A percentile compares a stretch with the other conserved stretches of the same genome.
phyloP scores from a whole-genome alignment of 176 grass and related monocot genomes.

The Oryza officinalis region DNA sequence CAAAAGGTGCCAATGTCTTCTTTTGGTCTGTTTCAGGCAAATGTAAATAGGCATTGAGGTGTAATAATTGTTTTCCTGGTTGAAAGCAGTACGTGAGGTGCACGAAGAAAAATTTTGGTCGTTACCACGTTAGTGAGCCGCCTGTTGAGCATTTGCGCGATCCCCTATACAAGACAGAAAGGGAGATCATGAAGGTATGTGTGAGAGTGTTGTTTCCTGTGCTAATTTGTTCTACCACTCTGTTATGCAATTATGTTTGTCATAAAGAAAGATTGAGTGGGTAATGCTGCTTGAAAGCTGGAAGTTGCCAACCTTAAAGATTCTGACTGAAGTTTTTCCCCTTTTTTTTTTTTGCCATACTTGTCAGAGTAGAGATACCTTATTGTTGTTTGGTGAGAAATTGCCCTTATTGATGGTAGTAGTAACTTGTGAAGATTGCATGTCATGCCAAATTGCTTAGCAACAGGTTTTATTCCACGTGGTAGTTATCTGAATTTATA shows the following conservation, averaged over 20 bases:
- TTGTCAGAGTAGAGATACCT: too few relatives aligned
- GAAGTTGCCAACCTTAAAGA: neutral
- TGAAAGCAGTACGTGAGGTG: conserved; percentile 66
- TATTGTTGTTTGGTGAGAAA: neutral
- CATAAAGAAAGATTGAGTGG: neutral
- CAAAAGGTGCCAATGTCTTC: conserved; percentile 52
- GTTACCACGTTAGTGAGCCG: conserved; percentile 78
- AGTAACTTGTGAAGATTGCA: neutral
- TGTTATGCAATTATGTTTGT: neutral
- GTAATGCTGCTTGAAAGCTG: conserved; percentile 5
- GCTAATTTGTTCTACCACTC: neutral
- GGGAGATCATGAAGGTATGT: conserved; percentile 83
- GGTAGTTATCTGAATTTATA: neutral
- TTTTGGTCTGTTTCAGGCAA: neutral
- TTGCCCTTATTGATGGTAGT: neutral
- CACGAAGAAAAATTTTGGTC: conserved; percentile 61
- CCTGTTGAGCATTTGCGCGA: conserved; percentile 64
- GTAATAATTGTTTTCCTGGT: conserved; percentile 22
- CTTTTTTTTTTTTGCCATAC: neutral
- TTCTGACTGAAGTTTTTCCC: neutral
- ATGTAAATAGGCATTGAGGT: neutral
- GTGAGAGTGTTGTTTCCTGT: neutral
- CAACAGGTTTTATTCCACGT: neutral
- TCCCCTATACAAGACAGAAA: conserved; percentile 74
- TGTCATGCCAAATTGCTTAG: neutral